Percentiles rank a stretch among this genome's conserved stretches.
phyloP scores from a whole-genome alignment of 352 stramenopile species.

The Pythium pectinolyticum region DNA sequence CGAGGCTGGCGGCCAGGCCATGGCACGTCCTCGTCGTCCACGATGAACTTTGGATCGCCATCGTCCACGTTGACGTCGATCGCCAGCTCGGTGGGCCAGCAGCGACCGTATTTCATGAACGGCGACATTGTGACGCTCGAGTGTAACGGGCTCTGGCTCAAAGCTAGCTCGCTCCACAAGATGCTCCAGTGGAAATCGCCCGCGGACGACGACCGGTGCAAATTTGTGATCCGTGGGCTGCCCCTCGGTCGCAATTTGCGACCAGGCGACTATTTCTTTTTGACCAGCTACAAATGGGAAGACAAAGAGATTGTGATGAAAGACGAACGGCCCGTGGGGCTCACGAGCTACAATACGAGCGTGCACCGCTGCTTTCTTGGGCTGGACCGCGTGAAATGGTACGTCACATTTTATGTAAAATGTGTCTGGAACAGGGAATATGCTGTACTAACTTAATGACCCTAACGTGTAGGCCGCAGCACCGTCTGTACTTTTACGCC shows the following conservation, averaged over 20 bases:
- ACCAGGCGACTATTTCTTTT: constrained; percentile 85
- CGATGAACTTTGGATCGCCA: neutral
- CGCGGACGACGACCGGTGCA: constrained; percentile 81
- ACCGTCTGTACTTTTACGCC: constrained; percentile 79
- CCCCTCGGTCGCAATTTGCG: constrained; percentile 70
- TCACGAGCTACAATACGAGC: constrained; percentile 85
- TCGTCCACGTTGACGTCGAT: neutral
- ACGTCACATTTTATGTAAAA: constrained; percentile 5
- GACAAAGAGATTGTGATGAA: constrained; percentile 86
- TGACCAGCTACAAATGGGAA: constrained; percentile 85
- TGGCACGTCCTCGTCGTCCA: constrained; percentile 9
- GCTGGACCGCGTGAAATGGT: constrained; percentile 80
- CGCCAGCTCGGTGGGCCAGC: constrained; percentile 8
- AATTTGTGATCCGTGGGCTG: constrained; percentile 83
- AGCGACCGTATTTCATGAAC: constrained; percentile 76
- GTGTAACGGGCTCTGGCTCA: constrained; percentile 86
- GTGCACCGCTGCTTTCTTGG: constrained; percentile 83
- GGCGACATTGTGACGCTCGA: constrained; percentile 86
- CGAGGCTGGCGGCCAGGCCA: constrained; percentile 52
- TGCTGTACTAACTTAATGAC: neutral
- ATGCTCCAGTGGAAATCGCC: constrained; percentile 87
- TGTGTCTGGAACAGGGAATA: neutral
- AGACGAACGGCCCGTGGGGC: constrained; percentile 69
- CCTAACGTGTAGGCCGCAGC: constrained; percentile 36
- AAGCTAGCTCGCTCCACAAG: constrained; percentile 69